phyloP scores from a whole-genome alignment of 768 basidiomycete species.

The Suillus lakei region DNA sequence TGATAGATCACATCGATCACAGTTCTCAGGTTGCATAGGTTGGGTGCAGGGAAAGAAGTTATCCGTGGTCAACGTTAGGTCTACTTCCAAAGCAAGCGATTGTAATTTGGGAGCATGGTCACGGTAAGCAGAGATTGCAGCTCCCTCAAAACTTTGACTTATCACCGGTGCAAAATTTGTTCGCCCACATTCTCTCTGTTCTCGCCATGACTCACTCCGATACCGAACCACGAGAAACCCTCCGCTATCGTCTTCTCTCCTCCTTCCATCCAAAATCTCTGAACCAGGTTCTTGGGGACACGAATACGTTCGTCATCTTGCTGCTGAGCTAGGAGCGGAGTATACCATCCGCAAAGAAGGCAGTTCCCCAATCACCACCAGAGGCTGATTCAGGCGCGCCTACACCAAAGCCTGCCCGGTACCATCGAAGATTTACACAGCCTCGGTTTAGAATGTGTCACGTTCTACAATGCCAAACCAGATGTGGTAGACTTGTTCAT shows the following conservation, averaged over 20 bases:
- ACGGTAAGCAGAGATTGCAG: constrained; percentile 62
- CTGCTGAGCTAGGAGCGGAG: constrained; percentile 95
- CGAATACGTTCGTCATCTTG: constrained; percentile 97
- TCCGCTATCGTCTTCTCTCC: constrained; percentile 86
- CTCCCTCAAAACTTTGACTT: constrained; percentile 53
- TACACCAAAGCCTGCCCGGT: constrained; percentile 46
- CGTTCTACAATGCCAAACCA: constrained; percentile 92
- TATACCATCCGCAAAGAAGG: constrained; percentile 73
- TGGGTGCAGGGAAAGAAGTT: too few species aligned
- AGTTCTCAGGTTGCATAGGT: too few species aligned
- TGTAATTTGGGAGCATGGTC: too few species aligned
- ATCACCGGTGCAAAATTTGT: constrained; percentile 68
- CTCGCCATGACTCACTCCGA: constrained; percentile 99
- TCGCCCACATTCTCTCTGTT: constrained; percentile 96
- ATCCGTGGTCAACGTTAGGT: too few species aligned
- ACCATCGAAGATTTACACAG: constrained; percentile 75
- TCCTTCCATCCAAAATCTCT: constrained; percentile 67
- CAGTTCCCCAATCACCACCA: constrained; percentile 21
- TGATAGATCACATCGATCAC: too few species aligned
- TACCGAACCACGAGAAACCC: constrained; percentile 93
- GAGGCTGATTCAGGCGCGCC: constrained; percentile 35
- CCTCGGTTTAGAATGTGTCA: constrained; percentile 84
- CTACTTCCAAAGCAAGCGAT: too few species aligned
- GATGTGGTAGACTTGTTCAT: constrained; percentile 96
- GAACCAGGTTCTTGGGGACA: constrained; percentile 99